These are phyloP conservation scores for Diaporthe eres DNA, from an alignment of 2,329 filamentous ascomycete species.

Conservation along the genomic window DNA sequence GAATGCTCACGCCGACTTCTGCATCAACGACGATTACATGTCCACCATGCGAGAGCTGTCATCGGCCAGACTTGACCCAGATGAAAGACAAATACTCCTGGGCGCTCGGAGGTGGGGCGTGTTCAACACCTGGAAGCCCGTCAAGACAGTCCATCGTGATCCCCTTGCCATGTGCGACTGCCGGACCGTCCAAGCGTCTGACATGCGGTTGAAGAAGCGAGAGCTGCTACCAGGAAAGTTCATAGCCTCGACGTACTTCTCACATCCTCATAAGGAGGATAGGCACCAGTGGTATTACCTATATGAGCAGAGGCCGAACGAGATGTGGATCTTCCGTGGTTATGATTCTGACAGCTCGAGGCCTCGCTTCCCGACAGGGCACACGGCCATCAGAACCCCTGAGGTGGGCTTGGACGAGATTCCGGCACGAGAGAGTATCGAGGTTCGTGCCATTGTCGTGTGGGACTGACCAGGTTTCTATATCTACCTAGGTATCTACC, in stretches of 20 bases:
- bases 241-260: slow-evolving; percentile 12
- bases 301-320: not conserved
- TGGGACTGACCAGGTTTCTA: not conserved
- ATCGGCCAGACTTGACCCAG: not conserved
- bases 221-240: not conserved
- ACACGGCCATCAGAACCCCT: slow-evolving; percentile 5
- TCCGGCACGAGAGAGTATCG: slow-evolving; percentile 8
- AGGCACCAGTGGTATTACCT: slow-evolving; percentile 22
- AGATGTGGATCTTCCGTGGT: slow-evolving; percentile 9
- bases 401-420: not conserved
- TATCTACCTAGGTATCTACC: no score
- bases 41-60: slow-evolving; percentile 1
- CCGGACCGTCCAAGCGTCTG: not conserved
- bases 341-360: not conserved
- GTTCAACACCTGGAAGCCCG: slow-evolving; percentile 16
- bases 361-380: not conserved
- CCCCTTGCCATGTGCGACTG: slow-evolving; percentile 3
- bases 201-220: slow-evolving; percentile 14
- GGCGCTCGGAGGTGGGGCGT: slow-evolving; percentile 3
- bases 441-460: slow-evolving; percentile 4
- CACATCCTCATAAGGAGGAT: slow-evolving; percentile 9
- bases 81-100: not conserved
- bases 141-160: slow-evolving; percentile 12
- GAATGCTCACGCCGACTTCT: slow-evolving; percentile 9
- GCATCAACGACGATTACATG: slow-evolving; percentile 6